phyloP scores from a whole-genome alignment of 306 rosid species.

The Betula pendula region DNA sequence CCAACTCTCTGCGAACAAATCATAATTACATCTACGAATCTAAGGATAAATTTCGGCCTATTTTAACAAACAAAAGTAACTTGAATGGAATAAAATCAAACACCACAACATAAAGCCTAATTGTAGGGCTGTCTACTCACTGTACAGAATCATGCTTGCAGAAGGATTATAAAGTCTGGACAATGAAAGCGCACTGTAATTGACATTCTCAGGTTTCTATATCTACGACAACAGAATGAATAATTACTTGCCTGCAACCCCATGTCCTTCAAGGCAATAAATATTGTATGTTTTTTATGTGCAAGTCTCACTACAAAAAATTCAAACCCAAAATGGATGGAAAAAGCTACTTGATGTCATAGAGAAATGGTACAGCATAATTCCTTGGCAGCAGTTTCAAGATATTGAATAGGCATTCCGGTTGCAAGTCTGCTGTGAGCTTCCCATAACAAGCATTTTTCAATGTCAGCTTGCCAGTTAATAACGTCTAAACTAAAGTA shows the following conservation, averaged over 20 bases:
- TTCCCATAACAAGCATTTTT: constrained; percentile 88
- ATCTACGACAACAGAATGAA: constrained; percentile 10
- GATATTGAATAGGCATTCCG: constrained; percentile 65
- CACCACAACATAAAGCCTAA: neutral
- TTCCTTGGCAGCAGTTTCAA: constrained; percentile 78
- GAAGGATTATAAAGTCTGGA: neutral
- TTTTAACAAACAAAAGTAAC: neutral
- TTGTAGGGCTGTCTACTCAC: neutral
- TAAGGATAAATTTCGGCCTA: neutral
- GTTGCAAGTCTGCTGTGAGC: constrained; percentile 73
- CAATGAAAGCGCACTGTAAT: constrained; percentile 1
- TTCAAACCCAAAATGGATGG: constrained; percentile 34
- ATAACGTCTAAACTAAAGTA: constrained; percentile 56
- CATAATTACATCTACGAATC: neutral
- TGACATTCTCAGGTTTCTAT: constrained; percentile 1
- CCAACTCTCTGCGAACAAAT: neutral
- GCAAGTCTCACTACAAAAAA: constrained; percentile 31
- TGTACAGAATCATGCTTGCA: neutral
- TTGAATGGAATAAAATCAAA: neutral
- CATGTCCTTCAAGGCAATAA: constrained; percentile 17
- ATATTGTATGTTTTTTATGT: constrained; percentile 7
- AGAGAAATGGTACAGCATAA: constrained; percentile 66
- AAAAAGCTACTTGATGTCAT: constrained; percentile 40
- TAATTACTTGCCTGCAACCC: constrained; percentile 18
- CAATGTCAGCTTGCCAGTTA: constrained; percentile 83